phyloP scores from a whole-genome alignment of 176 grass and related monocot species.

The Avena sativa region DNA sequence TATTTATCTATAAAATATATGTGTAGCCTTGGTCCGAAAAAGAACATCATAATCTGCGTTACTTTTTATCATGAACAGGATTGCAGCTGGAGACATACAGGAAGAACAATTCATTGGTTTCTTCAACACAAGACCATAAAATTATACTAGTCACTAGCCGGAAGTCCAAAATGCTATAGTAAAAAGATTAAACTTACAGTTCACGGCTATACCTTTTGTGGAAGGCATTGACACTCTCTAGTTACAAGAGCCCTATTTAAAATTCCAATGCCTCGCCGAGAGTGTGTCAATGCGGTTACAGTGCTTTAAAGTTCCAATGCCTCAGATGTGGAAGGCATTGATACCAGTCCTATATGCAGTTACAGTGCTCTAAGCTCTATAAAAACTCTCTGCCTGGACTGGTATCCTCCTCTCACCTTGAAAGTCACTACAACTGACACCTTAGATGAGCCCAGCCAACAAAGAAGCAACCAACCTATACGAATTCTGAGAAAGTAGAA shows the following conservation, averaged over 20 bases:
- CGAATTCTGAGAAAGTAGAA: no score
- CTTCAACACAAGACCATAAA: constrained; percentile 15
- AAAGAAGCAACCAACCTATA: constrained; percentile 36
- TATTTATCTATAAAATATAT: no score
- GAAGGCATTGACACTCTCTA: not conserved
- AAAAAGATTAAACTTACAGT: not conserved
- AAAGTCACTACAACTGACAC: constrained; percentile 30
- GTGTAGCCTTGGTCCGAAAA: no score
- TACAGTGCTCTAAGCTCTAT: constrained; percentile 45
- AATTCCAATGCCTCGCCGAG: no score
- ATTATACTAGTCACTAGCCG: not conserved
- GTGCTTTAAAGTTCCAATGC: constrained; percentile 25
- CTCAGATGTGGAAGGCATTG: not conserved
- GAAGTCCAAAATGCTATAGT: not conserved
- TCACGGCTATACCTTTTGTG: constrained; percentile 10
- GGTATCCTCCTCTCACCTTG: constrained; percentile 25
- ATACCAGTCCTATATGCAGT: constrained; percentile 33
- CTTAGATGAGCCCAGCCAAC: constrained; percentile 35
- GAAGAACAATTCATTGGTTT: not conserved
- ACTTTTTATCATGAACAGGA: not conserved
- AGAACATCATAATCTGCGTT: no score
- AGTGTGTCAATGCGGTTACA: no score
- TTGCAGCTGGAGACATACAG: not conserved
- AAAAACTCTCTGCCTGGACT: constrained; percentile 43
- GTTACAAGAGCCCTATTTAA: constrained; percentile 42